phyloP scores from a whole-genome alignment of 805 yeast genomes.

The Metschnikowia shivogae region DNA sequence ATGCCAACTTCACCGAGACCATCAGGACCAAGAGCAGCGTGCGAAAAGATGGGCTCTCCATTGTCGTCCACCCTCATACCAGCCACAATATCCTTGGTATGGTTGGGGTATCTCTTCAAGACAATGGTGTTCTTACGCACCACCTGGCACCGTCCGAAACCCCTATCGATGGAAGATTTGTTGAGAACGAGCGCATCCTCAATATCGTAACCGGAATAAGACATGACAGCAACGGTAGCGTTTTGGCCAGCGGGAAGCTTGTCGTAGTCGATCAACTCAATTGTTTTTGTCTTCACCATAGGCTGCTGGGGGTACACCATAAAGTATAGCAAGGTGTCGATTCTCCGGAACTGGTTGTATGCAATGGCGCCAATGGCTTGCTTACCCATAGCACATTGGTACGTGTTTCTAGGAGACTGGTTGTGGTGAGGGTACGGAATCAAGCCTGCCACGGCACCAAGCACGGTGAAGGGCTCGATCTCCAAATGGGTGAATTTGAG shows the following conservation, averaged over 20 bases:
- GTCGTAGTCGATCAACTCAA: constrained; percentile 91
- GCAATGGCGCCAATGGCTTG: constrained; percentile 99
- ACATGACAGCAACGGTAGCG: constrained; percentile 98
- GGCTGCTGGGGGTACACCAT: constrained; percentile 99
- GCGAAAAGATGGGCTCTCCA: constrained; percentile 81
- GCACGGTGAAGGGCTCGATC: constrained; percentile 88
- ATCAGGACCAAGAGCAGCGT: constrained; percentile 83
- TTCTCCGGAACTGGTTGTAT: constrained; percentile 92
- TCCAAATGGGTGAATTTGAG: constrained; percentile 79
- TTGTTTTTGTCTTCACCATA: constrained; percentile 96
- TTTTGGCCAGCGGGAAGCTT: constrained; percentile 98
- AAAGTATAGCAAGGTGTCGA: constrained; percentile 86
- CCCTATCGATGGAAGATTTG: constrained; percentile 90
- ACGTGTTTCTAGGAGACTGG: constrained; percentile 89
- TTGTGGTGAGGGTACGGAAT: constrained; percentile 92
- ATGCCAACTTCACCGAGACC: constrained; percentile 97
- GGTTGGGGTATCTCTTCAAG: constrained; percentile 88
- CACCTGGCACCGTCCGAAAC: constrained; percentile 97
- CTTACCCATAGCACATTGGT: constrained; percentile 96
- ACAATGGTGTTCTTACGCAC: constrained; percentile 87
- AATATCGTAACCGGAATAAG: constrained; percentile 97
- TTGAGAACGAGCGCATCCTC: constrained; percentile 97
- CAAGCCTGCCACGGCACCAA: constrained; percentile 90
- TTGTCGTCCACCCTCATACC: constrained; percentile 88
- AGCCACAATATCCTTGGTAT: constrained; percentile 83